These are phyloP conservation scores for Phytophthora europaea DNA, from an alignment of 352 stramenopile species.

Conservation along the genomic window DNA sequence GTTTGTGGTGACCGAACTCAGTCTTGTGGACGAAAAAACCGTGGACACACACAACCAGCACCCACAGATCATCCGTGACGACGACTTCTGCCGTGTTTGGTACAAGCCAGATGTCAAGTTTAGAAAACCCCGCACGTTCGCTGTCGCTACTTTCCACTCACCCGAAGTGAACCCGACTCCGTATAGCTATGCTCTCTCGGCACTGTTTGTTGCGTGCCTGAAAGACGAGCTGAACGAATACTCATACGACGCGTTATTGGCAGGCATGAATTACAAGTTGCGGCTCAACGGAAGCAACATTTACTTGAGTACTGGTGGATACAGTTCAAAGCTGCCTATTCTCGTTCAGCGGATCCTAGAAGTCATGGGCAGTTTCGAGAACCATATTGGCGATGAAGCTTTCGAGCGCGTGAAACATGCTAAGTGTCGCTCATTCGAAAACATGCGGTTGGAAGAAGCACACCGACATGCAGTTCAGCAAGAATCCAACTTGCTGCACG, in stretches of 20 bases:
- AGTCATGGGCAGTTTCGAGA: conserved; percentile 42
- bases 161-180: conserved; percentile 60
- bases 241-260: conserved; percentile 71
- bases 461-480: conserved; percentile 53
- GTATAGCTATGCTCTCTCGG: conserved; percentile 66
- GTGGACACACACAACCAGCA: conserved; percentile 31
- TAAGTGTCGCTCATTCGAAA: conserved; percentile 56
- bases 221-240: conserved; percentile 86
- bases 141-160: conserved; percentile 74
- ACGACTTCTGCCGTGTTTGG: conserved; percentile 61
- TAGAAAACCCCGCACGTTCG: conserved; percentile 87
- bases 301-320: conserved; percentile 54
- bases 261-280: conserved; percentile 70
- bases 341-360: conserved; percentile 54
- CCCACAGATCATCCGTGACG: conserved; percentile 46
- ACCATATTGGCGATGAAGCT: conserved; percentile 40
- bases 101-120: conserved; percentile 90
- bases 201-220: conserved; percentile 72
- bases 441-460: conserved; percentile 60
- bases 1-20: conserved; percentile 31
- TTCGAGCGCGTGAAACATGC: conserved; percentile 58
- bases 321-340: conserved; percentile 54
- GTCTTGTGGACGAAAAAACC: conserved; percentile 23
- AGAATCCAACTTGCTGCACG: conserved; percentile 43
- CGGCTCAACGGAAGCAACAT: conserved; percentile 49